phyloP scores from a whole-genome alignment of 768 basidiomycete species.

The Rhodotorula diobovata region DNA sequence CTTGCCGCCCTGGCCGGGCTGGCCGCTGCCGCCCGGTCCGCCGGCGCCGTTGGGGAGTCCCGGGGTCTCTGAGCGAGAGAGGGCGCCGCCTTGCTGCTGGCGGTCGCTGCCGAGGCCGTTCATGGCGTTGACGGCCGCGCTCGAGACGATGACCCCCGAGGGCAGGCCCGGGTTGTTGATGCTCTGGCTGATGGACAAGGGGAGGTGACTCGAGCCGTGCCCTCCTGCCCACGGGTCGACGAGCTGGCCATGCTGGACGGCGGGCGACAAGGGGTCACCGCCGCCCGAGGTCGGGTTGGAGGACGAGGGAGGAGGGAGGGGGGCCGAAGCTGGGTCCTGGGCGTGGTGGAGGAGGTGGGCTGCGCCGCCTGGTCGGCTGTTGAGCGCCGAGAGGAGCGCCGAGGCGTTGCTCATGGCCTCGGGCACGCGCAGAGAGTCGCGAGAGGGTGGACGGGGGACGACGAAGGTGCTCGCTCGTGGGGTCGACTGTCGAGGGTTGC shows the following conservation, averaged over 20 bases:
- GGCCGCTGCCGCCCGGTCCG: too few species aligned
- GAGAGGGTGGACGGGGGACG: background rate
- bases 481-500: too few species aligned
- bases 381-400: conserved; percentile 34
- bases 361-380: conserved; percentile 5
- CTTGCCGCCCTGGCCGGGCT: conserved; percentile 25
- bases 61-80: conserved; percentile 33
- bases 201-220: conserved; percentile 29
- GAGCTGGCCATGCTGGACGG: conserved; percentile 44
- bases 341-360: background rate
- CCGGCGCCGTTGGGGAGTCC: conserved; percentile 33
- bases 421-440: background rate
- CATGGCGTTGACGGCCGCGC: conserved; percentile 37
- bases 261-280: conserved; percentile 33
- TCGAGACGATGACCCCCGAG: conserved; percentile 37
- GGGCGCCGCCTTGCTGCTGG: background rate
- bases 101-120: conserved; percentile 29
- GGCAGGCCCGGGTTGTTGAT: conserved; percentile 47
- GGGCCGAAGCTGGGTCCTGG: background rate
- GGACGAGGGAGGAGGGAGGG: conserved; percentile 4
- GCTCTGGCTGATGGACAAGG: conserved; percentile 29
- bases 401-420: conserved; percentile 26
- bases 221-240: conserved; percentile 37
- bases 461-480: too few species aligned
- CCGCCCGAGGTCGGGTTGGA: conserved; percentile 13